Conservation (phyloP, 345 rosid species). For the Melastoma malabathricum region DNA sequence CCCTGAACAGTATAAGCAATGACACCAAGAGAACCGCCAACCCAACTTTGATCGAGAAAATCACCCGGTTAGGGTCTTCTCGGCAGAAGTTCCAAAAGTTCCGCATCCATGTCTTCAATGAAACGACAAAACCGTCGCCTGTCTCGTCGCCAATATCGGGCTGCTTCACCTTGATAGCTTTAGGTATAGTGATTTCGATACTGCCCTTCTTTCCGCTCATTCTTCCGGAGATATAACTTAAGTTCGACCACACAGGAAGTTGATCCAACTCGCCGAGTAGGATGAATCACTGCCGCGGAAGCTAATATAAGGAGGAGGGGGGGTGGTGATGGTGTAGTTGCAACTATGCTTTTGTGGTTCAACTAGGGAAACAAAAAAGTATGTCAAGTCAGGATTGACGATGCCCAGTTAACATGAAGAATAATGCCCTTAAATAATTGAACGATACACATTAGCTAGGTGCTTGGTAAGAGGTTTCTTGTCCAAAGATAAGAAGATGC, state of each 20-base stretch:
- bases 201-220: constrained; percentile 53
- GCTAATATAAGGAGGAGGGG: constrained; percentile 15
- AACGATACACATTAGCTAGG: constrained; percentile 22
- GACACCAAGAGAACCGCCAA: constrained; percentile 53
- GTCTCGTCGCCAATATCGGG: constrained; percentile 7
- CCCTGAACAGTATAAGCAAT: constrained; percentile 39
- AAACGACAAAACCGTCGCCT: constrained; percentile 3
- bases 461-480: too few species aligned
- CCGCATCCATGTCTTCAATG: constrained; percentile 23
- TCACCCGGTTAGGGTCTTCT: constrained; percentile 41
- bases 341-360: constrained; percentile 15
- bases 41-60: constrained; percentile 49
- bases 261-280: too few species aligned
- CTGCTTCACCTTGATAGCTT: constrained; percentile 14
- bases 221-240: constrained; percentile 11
- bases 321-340: not conserved
- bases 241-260: not conserved
- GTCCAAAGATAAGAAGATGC: constrained; percentile 35
- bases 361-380: constrained; percentile 21
- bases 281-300: too few species aligned
- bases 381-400: constrained; percentile 21
- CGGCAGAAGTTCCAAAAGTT: constrained; percentile 40
- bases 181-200: constrained; percentile 24
- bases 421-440: constrained; percentile 30
- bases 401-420: constrained; percentile 11